Percentiles rank a stretch among this genome's conserved stretches.
phyloP scores from a whole-genome alignment of 2,329 filamentous ascomycete species.

The Aureobasidium sp. region DNA sequence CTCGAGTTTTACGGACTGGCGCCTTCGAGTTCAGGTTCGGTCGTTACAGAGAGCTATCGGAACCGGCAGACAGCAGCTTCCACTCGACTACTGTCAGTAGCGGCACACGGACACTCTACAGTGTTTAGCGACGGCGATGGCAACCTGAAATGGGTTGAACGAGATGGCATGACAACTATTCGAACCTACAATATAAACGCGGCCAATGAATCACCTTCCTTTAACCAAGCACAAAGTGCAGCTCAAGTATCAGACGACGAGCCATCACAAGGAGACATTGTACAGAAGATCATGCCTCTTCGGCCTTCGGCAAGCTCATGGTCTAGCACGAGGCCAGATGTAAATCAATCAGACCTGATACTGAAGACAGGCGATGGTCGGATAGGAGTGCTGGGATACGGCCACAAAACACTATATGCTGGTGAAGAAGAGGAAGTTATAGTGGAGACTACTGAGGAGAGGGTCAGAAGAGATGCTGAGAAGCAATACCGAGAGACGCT shows the following conservation, averaged over 20 bases:
- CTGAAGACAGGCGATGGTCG: constrained; percentile 81
- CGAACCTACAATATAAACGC: constrained; percentile 53
- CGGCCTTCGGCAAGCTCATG: not conserved
- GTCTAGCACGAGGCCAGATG: constrained; percentile 22
- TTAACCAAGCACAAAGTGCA: constrained; percentile 12
- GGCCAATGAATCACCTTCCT: not conserved
- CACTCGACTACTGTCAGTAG: constrained; percentile 74
- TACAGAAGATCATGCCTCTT: constrained; percentile 67
- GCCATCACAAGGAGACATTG: constrained; percentile 57
- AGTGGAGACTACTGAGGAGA: constrained; percentile 37
- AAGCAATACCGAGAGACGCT: constrained; percentile 61
- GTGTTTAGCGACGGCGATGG: constrained; percentile 81
- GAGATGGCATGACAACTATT: constrained; percentile 60
- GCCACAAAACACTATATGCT: constrained; percentile 26
- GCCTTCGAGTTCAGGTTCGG: constrained; percentile 28
- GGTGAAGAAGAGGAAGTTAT: constrained; percentile 41
- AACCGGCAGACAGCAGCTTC: constrained; percentile 79
- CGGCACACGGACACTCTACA: constrained; percentile 72
- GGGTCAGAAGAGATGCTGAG: constrained; percentile 50
- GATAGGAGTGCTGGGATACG: constrained; percentile 60
- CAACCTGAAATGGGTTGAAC: constrained; percentile 82
- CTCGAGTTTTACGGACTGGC: constrained; percentile 73
- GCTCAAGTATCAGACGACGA: constrained; percentile 21
- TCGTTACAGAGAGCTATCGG: constrained; percentile 41
- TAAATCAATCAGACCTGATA: constrained; percentile 57